Base-by-base conservation (phyloP, 2,329 filamentous ascomycete genomes). In the Paramyrothecium roridum region DNA sequence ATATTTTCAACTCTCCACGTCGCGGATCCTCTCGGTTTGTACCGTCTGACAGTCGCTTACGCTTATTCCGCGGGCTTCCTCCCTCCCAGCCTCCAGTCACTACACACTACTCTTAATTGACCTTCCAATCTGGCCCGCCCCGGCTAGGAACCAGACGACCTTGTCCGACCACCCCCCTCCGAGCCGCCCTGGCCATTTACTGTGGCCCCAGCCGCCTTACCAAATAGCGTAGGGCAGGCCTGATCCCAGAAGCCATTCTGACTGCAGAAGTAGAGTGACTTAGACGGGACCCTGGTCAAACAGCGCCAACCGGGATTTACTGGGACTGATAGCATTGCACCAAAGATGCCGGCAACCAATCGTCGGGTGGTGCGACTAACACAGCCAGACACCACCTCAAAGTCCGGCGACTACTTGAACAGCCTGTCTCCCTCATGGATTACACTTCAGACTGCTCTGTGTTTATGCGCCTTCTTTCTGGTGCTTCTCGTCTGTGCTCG, bases 381-480 rank as follows among this genome's bases (percentile, higher is more conserved):
- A 60, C 59, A 57, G 47, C 45, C 67, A 60, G 61, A 60, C 61
- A 64, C 63, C 59, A 65, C 59, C 56, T 59, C 59, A 50, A 59
- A 61, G 52, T 62, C 59, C 53, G 56, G 55, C 56, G 57, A 66
- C 63, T 69, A 69, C 65, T 69, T 70, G 56, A 71, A 57, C 54
- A 56, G 54, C 59, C 63, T 67, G 51, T 59, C 62, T 56, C 68
- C 69, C 68, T 58, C 65, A 52, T 61, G 65, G 55, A 58, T 62
- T 33, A 63, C 62, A 49, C 53, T 70, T 46, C 63, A 65, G 48
- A 58, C 61, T 53, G 66, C 65, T 23, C 63, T 73, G 43, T 64
- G 68, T 53, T 56, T 72, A 56, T 68, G 75, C 61, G 69, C 68
- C 54, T 54, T 76, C 53, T 59, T 72, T 55, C 54, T 70, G 55